phyloP scores from a whole-genome alignment of 139 green algal genomes.

The Ettlia oleoabundans region DNA sequence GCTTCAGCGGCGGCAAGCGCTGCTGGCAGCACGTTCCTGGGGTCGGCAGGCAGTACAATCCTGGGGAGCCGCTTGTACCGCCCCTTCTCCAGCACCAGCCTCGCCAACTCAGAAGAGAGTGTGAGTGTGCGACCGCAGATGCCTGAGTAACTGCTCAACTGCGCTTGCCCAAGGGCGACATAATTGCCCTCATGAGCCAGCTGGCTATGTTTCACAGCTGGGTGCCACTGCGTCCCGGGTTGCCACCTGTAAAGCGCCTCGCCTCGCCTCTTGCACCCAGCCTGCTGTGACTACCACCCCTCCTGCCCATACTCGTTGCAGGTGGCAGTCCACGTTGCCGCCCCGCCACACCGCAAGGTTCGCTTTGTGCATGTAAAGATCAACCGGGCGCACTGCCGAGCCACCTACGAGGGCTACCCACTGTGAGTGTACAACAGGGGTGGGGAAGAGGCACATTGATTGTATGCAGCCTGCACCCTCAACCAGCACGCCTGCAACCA shows the following conservation, averaged over 20 bases:
- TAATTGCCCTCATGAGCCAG: too few species aligned
- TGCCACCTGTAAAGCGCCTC: not conserved
- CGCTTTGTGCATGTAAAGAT: conserved; percentile 80
- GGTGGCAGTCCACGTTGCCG: not conserved
- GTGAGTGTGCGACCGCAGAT: not conserved
- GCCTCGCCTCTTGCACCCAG: not conserved
- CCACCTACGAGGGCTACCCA: conserved; percentile 73
- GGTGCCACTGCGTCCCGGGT: too few species aligned
- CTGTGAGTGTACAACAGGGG: conserved; percentile 13
- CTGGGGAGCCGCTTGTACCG: not conserved
- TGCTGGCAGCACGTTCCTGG: too few species aligned
- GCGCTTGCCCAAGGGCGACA: too few species aligned
- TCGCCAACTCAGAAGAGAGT: conserved; percentile 1
- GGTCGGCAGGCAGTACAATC: not conserved
- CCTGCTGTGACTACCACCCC: not conserved
- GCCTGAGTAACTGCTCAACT: too few species aligned
- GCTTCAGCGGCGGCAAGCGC: too few species aligned
- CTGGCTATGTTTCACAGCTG: too few species aligned
- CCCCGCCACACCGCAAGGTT: conserved; percentile 34
- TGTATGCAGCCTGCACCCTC: too few species aligned
- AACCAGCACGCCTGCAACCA: too few species aligned
- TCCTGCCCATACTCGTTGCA: not conserved
- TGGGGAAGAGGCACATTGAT: not conserved
- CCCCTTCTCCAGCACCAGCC: not conserved
- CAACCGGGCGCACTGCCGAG: conserved; percentile 74